Base-by-base conservation (phyloP, 2,329 filamentous ascomycete species). In the Fusarium pseudoanthophilum region DNA sequence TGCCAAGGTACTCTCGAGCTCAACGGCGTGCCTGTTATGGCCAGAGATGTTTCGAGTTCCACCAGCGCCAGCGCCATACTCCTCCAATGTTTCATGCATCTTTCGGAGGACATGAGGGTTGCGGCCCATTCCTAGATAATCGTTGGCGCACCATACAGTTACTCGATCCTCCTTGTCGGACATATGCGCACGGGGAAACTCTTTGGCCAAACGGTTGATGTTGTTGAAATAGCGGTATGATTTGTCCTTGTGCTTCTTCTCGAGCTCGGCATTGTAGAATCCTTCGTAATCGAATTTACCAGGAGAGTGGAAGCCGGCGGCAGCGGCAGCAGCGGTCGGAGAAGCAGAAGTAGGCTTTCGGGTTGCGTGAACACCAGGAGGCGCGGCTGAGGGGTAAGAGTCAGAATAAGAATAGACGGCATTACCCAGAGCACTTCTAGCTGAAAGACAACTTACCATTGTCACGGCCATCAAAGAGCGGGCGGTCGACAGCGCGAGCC, bases 161-260 rank as follows among this genome's bases (percentile, higher is more conserved):
- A 99, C 96, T 60, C 91, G 91, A 75, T 98, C 94, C 67, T 95
- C 92, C 79, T 90, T 89, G 66, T 88, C 91, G 21, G 93, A 89
- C 88, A 97, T 97, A 83, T 99, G 96, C 51, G 96, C 96, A 74
- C 93, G 93, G 36, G 96, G 96, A 73, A 99, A 99, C 74, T 98
- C 94, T 85, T 96, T 94, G 75, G 96, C 96, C 69, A 99, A 88
- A 40, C 96, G 95, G 81, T 99, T 99, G 90, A 99, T 99, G 87
- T 99, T 99, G 89, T 99, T 99, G 88, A 99, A 99, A 87, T 98
- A 98, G 80, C 96, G 94, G 87, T 99, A 99, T 59, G 95, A 98
- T 87, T 98, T 98, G 88, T 99, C 96, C 88, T 97, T 95, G 89
- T 97, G 96, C 87, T 99, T 99, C 90, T 98, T 98, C 78, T 98